Percentiles rank a stretch among this genome's conserved stretches.
These are phyloP conservation scores for Suillus fuscotomentosus DNA, from an alignment of 768 basidiomycete species.

Conservation along the genomic window DNA sequence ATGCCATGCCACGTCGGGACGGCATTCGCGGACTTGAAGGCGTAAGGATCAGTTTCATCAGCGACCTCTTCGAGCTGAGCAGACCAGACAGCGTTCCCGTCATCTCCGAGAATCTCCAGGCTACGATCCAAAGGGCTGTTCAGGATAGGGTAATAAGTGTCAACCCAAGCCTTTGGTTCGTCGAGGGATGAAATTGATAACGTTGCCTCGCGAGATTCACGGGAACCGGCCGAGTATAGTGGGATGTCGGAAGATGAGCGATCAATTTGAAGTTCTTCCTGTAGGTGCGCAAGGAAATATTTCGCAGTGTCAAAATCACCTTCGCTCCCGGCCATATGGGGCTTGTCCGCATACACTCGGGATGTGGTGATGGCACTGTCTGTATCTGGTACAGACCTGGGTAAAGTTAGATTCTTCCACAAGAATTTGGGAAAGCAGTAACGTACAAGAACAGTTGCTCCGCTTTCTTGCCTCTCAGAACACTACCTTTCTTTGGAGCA, in stretches of 20 bases:
- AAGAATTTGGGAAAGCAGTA: not conserved
- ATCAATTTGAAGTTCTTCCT: constrained; percentile 45
- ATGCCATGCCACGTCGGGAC: constrained; percentile 72
- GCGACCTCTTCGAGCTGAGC: constrained; percentile 67
- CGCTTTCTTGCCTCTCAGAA: constrained; percentile 34
- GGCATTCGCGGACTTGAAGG: constrained; percentile 51
- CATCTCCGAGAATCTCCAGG: constrained; percentile 52
- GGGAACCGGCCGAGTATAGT: constrained; percentile 57
- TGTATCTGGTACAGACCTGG: constrained; percentile 50
- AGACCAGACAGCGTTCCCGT: constrained; percentile 49
- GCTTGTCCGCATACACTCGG: constrained; percentile 48
- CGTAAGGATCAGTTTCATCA: constrained; percentile 64
- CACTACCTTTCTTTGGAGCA: constrained; percentile 11
- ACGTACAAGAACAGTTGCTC: constrained; percentile 48
- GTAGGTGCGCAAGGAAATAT: constrained; percentile 51
- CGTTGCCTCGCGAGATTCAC: constrained; percentile 52
- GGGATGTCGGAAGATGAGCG: constrained; percentile 32
- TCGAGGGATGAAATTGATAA: constrained; percentile 40
- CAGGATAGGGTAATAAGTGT: constrained; percentile 72
- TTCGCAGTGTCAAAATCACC: constrained; percentile 58
- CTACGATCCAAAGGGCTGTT: constrained; percentile 61
- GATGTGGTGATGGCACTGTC: constrained; percentile 51
- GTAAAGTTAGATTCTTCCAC: not conserved
- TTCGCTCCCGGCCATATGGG: constrained; percentile 61
- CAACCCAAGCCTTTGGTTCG: constrained; percentile 58